Evolutionary conservation across 2,329 filamentous ascomycete genomes (phyloP), one percentile per base, ranked within the genome.

Genomic region (Clarireedia monteithiana): DNA sequence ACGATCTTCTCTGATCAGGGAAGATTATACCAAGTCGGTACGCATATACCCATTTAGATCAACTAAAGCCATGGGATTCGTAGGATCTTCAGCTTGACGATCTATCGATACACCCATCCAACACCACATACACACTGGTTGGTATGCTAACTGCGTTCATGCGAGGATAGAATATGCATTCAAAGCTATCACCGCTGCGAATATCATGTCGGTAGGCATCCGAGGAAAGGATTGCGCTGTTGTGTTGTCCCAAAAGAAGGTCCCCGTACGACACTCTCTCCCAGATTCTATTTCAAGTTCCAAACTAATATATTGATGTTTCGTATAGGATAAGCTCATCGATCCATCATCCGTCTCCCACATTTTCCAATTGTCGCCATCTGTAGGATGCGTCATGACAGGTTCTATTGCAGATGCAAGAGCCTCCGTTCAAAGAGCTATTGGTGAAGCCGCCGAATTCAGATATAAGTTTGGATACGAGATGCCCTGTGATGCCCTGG

Each of bases 1-100:
- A 99, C 94, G 72, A 97, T 99, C 81, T 99, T 99, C 79, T 96
- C 94, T 60, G 94, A 99, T 74, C 91, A 96, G 77, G 94, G 94
- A 70, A 86, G 94, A 73, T 80, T 99, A 73, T 99, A 97, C 74
- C 94, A 99, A 96, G 94, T 99, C 74, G 94, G 94, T 97, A 82
- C 70, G 91, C 82, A 62, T 39, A 58, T 17, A 48, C 48, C 27
- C 53, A 42, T 45, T 50, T 55, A 50, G 53, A 55, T 48, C 53
- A 10, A 23, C 36, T 50, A 55, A 36, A 50, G 53, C 53, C 38
- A 50, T 45, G 53, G 53, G 53, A 55, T 55, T 55, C 53, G 53
- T 50, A 55, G 53, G 53, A 55, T 55, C 53, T 30, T 52, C 42
- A 48, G 50, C 51, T 44, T 53, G n/a, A 50, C 42, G 36, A 50